A percentile compares a stretch with the other conserved stretches of the same genome.
These are phyloP conservation scores for Erodium chrysanthum DNA, from an alignment of 441 rosid species.

Conservation along the genomic window DNA sequence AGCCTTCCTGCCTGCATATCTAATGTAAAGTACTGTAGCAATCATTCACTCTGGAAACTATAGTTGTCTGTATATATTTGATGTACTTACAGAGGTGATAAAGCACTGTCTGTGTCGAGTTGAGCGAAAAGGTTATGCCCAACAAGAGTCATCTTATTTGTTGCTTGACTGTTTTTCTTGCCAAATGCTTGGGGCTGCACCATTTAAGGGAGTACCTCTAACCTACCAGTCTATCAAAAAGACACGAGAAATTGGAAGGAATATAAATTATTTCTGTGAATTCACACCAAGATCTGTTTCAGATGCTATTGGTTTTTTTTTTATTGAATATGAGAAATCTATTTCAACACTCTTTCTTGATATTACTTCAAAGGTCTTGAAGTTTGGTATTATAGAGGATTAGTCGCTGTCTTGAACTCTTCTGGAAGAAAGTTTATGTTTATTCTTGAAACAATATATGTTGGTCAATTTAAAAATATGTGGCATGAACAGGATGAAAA, in stretches of 20 bases:
- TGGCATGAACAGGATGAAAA: not conserved
- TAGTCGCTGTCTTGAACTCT: not conserved
- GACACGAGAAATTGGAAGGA: not conserved
- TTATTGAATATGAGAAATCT: not conserved
- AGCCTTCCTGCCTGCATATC: no score
- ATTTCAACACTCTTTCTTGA: not conserved
- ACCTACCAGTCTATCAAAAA: not conserved
- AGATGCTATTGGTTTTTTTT: not conserved
- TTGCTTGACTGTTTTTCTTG: not conserved
- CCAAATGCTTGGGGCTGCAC: not conserved
- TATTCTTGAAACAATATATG: not conserved
- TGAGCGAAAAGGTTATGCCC: no score
- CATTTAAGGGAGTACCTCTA: no score
- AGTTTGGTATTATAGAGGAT: no score
- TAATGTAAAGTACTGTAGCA: no score
- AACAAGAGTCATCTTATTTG: no score
- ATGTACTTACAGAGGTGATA: no score
- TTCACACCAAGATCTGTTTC: not conserved
- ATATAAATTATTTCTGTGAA: not conserved
- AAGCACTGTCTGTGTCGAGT: no score
- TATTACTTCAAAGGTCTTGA: not conserved
- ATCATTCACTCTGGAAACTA: no score
- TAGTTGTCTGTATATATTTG: no score
- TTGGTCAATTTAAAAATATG: not conserved
- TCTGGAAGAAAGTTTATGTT: not conserved